These are phyloP conservation scores for Talaromyces sp. DNA, from an alignment of 2,329 filamentous ascomycete species.

Conservation along the genomic window DNA sequence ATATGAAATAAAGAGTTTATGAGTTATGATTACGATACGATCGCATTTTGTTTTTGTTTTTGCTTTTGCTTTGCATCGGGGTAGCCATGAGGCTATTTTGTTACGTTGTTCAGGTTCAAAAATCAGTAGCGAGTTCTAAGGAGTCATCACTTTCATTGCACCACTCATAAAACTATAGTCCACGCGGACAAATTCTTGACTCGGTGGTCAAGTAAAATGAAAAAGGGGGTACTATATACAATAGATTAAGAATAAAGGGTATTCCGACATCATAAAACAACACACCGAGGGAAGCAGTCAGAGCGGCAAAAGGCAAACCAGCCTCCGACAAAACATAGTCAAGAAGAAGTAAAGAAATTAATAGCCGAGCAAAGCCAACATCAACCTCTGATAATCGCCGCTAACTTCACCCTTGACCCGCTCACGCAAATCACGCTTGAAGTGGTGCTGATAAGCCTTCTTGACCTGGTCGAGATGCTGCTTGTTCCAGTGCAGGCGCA, in stretches of 20 bases:
- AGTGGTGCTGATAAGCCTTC: constrained; percentile 71
- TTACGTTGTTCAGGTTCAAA: neutral
- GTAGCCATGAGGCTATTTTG: neutral
- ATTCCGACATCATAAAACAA: neutral
- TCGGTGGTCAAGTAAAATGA: too few species aligned
- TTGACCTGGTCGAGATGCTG: constrained; percentile 74
- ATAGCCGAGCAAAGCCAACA: constrained; percentile 64
- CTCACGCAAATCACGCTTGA: constrained; percentile 63
- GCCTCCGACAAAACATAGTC: neutral
- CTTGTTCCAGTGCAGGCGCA: constrained; percentile 80
- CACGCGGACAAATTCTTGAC: neutral
- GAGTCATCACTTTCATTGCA: neutral
- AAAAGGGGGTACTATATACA: neutral
- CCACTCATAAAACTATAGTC: neutral
- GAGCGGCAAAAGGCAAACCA: neutral
- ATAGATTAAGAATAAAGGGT: neutral
- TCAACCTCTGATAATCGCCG: constrained; percentile 73
- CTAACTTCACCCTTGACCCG: constrained; percentile 81
- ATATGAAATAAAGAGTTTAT: neutral
- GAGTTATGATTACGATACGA: neutral
- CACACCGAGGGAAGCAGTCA: neutral
- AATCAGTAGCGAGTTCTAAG: neutral
- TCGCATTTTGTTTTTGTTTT: neutral
- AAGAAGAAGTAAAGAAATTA: neutral
- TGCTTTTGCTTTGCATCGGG: neutral